These are phyloP conservation scores for Mortierella alpina DNA, from an alignment of 192 early-diverging fungal genomes.

Conservation along the genomic window DNA sequence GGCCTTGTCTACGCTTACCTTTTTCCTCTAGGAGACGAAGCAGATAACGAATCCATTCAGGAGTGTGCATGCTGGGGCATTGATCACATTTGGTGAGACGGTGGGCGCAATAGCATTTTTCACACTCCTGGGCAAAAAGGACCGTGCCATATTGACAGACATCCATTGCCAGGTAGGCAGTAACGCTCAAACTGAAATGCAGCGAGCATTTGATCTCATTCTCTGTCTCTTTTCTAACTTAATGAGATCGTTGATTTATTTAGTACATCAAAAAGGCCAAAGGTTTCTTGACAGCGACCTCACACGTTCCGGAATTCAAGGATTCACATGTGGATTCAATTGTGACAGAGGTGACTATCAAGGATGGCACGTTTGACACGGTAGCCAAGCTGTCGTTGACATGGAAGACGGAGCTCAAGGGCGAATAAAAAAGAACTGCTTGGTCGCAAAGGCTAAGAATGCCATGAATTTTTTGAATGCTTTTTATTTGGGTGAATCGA, in stretches of 20 bases:
- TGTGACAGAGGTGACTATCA: slow-evolving; percentile 30
- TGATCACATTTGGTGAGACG: slow-evolving; percentile 64
- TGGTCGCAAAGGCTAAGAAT: neutral
- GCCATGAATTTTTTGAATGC: neutral
- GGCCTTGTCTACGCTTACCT: neutral
- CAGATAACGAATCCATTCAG: slow-evolving; percentile 57
- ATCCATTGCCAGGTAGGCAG: slow-evolving; percentile 53
- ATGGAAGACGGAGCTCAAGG: slow-evolving; percentile 34
- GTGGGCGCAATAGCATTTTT: slow-evolving; percentile 58
- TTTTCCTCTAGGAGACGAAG: slow-evolving; percentile 53
- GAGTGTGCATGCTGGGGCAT: slow-evolving; percentile 59
- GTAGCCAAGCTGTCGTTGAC: slow-evolving; percentile 42
- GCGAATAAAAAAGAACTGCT: neutral
- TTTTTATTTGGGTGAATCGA: neutral
- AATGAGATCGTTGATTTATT: neutral
- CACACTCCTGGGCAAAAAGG: slow-evolving; percentile 54
- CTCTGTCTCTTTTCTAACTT: neutral
- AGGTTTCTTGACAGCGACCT: slow-evolving; percentile 28
- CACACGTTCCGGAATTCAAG: slow-evolving; percentile 6
- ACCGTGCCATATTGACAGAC: slow-evolving; percentile 56
- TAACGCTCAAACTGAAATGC: neutral
- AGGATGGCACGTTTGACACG: slow-evolving; percentile 27
- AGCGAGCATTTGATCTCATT: neutral
- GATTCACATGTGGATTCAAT: neutral
- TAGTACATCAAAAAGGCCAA: slow-evolving; percentile 28